Evolutionary conservation across 169 alveolate species (phyloP).

Genomic region (Miamiensis avidus): DNA sequence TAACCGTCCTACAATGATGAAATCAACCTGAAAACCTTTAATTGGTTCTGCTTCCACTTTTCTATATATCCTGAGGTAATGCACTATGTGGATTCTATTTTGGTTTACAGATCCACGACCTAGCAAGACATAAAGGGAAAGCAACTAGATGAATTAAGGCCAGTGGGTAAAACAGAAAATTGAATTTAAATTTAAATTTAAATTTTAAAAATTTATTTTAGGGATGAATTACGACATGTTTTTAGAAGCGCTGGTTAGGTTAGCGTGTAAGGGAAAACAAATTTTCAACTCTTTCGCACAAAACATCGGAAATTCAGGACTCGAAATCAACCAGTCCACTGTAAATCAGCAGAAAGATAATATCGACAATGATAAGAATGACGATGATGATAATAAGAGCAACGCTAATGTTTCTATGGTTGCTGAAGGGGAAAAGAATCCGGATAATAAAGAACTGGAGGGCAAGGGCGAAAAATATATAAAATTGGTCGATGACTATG

Average conservation of each 20-base stretch:
- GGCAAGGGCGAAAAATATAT: conserved; percentile 34
- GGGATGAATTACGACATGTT: conserved; percentile 28
- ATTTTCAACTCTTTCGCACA: conserved; percentile 34
- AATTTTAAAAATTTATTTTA: no score
- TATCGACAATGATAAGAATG: conserved; percentile 5
- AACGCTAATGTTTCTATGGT: no score
- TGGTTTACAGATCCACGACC: conserved; percentile 8
- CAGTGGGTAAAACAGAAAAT: conserved; percentile 6
- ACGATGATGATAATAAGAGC: no score
- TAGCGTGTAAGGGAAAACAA: conserved; percentile 34
- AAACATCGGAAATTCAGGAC: conserved; percentile 7
- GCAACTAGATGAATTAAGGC: background rate
- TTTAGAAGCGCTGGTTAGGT: conserved; percentile 31
- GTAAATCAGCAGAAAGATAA: conserved; percentile 8
- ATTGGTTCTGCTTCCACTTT: conserved; percentile 46
- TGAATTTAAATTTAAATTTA: conserved; percentile 3
- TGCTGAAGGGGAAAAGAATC: conserved; percentile 7
- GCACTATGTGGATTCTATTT: background rate
- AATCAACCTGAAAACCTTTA: conserved; percentile 27
- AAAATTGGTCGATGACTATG: conserved; percentile 38
- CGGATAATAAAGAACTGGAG: conserved; percentile 29
- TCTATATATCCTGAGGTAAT: conserved; percentile 41
- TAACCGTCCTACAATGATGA: conserved; percentile 1
- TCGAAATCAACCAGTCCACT: background rate
- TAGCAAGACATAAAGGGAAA: no score